These are phyloP conservation scores for Prunus armeniaca DNA, from an alignment of 306 rosid species.

Conservation along the genomic window DNA sequence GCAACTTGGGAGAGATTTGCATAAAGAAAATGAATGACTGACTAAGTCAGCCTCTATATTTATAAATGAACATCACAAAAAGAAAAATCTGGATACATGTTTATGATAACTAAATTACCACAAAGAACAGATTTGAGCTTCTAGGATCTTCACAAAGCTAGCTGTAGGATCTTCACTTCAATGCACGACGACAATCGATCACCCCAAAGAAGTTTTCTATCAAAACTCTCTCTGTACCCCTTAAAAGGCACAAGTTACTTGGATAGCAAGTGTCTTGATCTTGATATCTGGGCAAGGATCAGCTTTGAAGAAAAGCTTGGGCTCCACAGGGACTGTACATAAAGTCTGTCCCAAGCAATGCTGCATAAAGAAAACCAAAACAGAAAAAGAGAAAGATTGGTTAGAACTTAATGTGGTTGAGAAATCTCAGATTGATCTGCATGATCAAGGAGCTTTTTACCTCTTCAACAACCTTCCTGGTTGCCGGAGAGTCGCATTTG, in stretches of 20 bases:
- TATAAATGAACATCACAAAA: background rate
- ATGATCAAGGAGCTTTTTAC: conserved; percentile 11
- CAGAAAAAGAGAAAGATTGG: background rate
- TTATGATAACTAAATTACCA: background rate
- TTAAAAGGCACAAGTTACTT: conserved; percentile 41
- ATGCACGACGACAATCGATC: background rate
- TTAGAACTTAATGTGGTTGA: background rate
- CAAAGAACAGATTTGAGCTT: background rate
- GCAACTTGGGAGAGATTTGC: background rate
- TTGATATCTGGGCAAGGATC: conserved; percentile 38
- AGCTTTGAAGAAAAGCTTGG: conserved; percentile 21
- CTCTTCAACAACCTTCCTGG: conserved; percentile 45
- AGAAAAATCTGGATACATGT: background rate
- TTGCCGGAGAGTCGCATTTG: conserved; percentile 27
- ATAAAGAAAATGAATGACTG: background rate
- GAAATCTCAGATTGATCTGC: background rate
- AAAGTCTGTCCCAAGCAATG: conserved; percentile 49
- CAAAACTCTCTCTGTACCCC: background rate
- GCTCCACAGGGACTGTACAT: conserved; percentile 47
- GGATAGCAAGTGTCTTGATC: conserved; percentile 55
- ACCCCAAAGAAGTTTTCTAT: background rate
- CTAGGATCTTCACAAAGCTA: background rate
- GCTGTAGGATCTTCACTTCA: conserved; percentile 4
- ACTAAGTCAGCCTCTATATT: background rate
- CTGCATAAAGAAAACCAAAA: conserved; percentile 33